Conservation (phyloP, 2,329 filamentous ascomycete species). For the Aspergillus sp. region DNA sequence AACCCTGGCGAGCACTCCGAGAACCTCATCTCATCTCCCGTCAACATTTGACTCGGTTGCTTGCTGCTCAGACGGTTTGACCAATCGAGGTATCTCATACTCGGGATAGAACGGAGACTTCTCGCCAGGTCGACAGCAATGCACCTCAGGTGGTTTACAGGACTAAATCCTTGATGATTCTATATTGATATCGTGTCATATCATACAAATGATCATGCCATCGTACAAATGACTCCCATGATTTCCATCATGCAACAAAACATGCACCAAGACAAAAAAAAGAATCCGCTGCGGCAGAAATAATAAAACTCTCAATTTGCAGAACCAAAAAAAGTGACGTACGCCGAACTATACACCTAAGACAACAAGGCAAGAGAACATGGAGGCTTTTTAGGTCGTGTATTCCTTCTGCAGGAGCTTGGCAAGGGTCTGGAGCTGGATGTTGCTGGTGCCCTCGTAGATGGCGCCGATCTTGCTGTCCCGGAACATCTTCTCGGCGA, state of each 20-base stretch:
- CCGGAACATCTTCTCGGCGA: conserved; percentile 95
- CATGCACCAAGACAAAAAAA: neutral
- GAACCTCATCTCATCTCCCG: too few species aligned
- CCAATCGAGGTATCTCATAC: too few species aligned
- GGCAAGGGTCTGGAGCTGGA: conserved; percentile 61
- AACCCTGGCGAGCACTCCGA: too few species aligned
- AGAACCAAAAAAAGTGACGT: neutral
- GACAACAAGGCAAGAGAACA: neutral
- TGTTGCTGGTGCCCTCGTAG: conserved; percentile 72
- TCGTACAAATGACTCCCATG: too few species aligned
- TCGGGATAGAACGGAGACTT: too few species aligned
- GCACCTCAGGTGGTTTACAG: neutral
- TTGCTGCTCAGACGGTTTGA: too few species aligned
- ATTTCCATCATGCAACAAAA: neutral
- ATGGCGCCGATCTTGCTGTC: conserved; percentile 99
- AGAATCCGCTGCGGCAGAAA: too few species aligned
- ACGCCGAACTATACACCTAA: neutral
- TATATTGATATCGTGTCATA: neutral
- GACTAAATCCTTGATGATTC: neutral
- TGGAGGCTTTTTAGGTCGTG: conserved; percentile 41
- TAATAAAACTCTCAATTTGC: neutral
- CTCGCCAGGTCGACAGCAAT: too few species aligned
- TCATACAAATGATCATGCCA: neutral
- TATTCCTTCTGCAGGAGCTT: conserved; percentile 62
- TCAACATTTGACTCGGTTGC: too few species aligned